Evolutionary conservation across 2,329 filamentous ascomycete genomes (phyloP).

Genomic region (Aspergillus proliferans): DNA sequence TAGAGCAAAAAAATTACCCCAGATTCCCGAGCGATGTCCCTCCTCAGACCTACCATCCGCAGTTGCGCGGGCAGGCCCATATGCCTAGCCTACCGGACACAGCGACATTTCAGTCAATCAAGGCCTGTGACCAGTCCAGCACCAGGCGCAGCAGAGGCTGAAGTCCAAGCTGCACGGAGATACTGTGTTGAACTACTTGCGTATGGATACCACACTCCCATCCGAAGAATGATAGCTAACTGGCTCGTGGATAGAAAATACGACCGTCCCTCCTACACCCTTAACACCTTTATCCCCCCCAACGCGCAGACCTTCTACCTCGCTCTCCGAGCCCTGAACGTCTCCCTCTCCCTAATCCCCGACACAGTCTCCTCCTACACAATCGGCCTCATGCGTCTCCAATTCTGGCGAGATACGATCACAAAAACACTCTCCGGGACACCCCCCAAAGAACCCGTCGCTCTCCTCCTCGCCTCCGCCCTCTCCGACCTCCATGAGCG

Average conservation of each 20-base stretch:
- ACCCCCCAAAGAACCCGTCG: constrained; percentile 86
- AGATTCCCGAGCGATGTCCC: constrained; percentile 11
- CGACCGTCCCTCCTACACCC: constrained; percentile 80
- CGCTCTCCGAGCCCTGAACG: constrained; percentile 83
- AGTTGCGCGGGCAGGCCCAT: constrained; percentile 13
- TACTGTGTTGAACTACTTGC: constrained; percentile 56
- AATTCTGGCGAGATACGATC: constrained; percentile 89
- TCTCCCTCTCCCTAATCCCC: constrained; percentile 83
- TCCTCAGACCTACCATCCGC: constrained; percentile 15
- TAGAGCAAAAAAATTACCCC: background rate
- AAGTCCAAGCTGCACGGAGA: constrained; percentile 49
- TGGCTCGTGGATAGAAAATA: constrained; percentile 56
- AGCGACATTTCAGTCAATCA: constrained; percentile 19
- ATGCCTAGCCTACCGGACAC: constrained; percentile 4
- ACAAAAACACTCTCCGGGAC: constrained; percentile 67
- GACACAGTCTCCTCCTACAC: constrained; percentile 84
- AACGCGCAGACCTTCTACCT: constrained; percentile 76
- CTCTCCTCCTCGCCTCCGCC: constrained; percentile 70
- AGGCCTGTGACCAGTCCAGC: constrained; percentile 9
- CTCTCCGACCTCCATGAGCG: constrained; percentile 52
- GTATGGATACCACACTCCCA: constrained; percentile 28
- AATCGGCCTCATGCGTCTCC: constrained; percentile 80
- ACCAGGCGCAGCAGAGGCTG: constrained; percentile 32
- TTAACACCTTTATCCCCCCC: constrained; percentile 75
- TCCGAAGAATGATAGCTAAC: constrained; percentile 1